Base-by-base conservation (phyloP, 1,284 basidiomycete species). In the Malassezia vespertilionis region DNA sequence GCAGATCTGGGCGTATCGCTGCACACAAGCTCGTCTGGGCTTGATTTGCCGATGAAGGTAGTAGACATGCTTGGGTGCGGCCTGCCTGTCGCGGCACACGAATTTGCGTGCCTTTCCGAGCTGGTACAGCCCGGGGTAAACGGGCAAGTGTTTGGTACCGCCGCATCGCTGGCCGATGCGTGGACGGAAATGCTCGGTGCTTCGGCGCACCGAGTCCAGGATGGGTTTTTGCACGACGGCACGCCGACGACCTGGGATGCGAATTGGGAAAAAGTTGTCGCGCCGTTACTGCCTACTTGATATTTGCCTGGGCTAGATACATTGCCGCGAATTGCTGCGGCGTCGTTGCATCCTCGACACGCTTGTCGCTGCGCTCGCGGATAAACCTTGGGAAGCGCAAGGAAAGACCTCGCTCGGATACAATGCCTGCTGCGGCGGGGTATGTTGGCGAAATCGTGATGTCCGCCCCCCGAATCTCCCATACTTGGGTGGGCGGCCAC, bases 11-110 rank as follows among this genome's bases (percentile, higher is more conserved):
- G 93, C 1, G 78, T 97, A 38, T 87, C 82, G 47, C 74, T 99
- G 46, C 93, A 99, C 71, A 80, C 82, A 14, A 88, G 85, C 68
- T 89, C 86, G 1, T 91, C 86, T 0, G 84, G 80, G 0, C 74
- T 91, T 35, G 93, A 99, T 72, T 75, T 99, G 42, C 93, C 93
- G 2, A 99, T 99, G 93, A 99, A 99, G 72, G 82, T 99, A 8
- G 90, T 99, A 2, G 93, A 99, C 71, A 96, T 97, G 93, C 93
- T 97, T 72, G 93, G 93, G 0, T 96, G 89, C 58, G 83, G 81
- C 2, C 74, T 95, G 41, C 90, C 90, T 0, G 93, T 96, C 4
- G 84, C 90, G 54, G 90, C 93, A 0, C 76, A 89, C 7, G 77
- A 82, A 33, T 99, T 95, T 67, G 74, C 76, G 30, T 93, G 90